Evolutionary conservation across 1,139 yeast genomes (phyloP), one percentile per base, ranked within the genome.

Genomic region (Meyerozyma smithsonii): DNA sequence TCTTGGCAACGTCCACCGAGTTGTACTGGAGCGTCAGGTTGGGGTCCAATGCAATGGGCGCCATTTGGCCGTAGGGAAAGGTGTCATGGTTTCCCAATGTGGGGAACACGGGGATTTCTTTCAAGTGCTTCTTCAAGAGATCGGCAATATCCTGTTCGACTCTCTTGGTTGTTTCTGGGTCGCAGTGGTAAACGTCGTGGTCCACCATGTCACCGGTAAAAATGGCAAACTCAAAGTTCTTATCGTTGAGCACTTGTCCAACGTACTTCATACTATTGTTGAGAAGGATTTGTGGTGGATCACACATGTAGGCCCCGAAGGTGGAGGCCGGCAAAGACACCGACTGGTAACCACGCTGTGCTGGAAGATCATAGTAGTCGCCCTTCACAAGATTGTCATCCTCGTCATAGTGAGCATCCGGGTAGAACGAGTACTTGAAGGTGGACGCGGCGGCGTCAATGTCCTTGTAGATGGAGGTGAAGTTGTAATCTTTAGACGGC

Each of bases 181-280:
- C 69, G 50, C 70, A 70, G 43, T 64, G 66, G 37, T 58, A 48
- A 36, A 66, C 74, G 47, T 75, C 80, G 49, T 80, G 86, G 52
- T 79, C 85, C 30, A 80, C 81, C 55, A 80, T 63, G 51, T 81
- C 89, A 39, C 88, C 89, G 2, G 88, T 82, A 64, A 81, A 82
- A 20, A 82, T 55, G 3, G 81, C 72, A 54, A 82, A 81, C 39
- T 78, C 81, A 49, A 74, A 81, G 8, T 66, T 55, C 39, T 55
- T 54, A 21, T 50, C 49, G 32, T 58, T 41, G 46, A 64, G 60
- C 36, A 61, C 58, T 23, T 66, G 51, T 11, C 64, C 62, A 42
- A 78, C 66, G 18, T 75, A 62, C 36, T 65, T 64, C 56, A 81
- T 62, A 19, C 84, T 71, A 45, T 73, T 75, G 55, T 79, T 79